A percentile compares a stretch with the other conserved stretches of the same genome.
Evolutionary conservation across 345 rosid genomes (phyloP).

Genomic region (Sapria himalayana): DNA sequence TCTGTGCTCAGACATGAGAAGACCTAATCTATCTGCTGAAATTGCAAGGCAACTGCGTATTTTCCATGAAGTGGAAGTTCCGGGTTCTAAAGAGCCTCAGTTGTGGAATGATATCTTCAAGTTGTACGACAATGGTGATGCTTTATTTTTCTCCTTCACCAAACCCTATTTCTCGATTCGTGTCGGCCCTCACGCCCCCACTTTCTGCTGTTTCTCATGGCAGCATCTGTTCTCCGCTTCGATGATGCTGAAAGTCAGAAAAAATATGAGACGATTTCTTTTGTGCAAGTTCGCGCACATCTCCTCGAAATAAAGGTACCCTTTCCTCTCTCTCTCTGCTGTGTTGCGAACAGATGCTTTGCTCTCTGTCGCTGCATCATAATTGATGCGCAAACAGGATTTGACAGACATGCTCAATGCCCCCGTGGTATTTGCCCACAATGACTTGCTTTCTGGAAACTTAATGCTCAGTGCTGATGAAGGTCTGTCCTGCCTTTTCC

Average conservation of each 20-base stretch:
- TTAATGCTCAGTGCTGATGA: slow-evolving; percentile 68
- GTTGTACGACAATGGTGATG: slow-evolving; percentile 62
- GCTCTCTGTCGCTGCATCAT: slow-evolving; percentile 1
- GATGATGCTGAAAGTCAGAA: slow-evolving; percentile 48
- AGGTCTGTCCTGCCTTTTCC: slow-evolving; percentile 21
- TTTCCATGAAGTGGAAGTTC: slow-evolving; percentile 69
- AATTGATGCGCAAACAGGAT: slow-evolving; percentile 32
- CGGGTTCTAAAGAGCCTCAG: slow-evolving; percentile 86
- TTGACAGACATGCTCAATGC: slow-evolving; percentile 44
- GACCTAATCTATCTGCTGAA: slow-evolving; percentile 57
- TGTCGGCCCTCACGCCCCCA: no score
- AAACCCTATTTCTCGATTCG: no score
- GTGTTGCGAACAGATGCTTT: background rate
- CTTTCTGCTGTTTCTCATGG: slow-evolving; percentile 13
- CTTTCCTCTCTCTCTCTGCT: slow-evolving; percentile 3
- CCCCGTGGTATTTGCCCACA: slow-evolving; percentile 83
- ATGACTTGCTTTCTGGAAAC: slow-evolving; percentile 89
- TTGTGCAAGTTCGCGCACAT: slow-evolving; percentile 47
- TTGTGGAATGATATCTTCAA: slow-evolving; percentile 70
- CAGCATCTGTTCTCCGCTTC: slow-evolving; percentile 61
- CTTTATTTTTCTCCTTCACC: background rate
- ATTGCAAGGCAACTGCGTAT: slow-evolving; percentile 66
- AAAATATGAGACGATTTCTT: slow-evolving; percentile 46
- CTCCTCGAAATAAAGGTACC: slow-evolving; percentile 52
- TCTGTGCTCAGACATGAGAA: slow-evolving; percentile 39